A percentile compares a stretch with the other conserved stretches of the same genome.
phyloP scores from a whole-genome alignment of 202 grass and related monocot species.

The Saccharum hybrid region DNA sequence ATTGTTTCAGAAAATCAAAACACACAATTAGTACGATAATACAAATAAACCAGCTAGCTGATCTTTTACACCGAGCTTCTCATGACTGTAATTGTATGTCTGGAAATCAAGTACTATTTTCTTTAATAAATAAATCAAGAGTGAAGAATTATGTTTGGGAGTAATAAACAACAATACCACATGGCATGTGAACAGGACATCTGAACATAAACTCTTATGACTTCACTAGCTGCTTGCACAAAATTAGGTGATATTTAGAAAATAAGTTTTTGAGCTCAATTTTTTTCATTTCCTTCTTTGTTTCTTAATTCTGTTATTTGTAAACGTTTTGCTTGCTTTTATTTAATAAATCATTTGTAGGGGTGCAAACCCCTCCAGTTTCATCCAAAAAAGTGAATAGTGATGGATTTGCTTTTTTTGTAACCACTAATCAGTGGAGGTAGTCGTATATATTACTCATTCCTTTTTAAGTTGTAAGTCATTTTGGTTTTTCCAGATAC shows the following conservation, averaged over 20 bases:
- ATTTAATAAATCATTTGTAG: too few species aligned
- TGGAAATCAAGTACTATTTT: neutral
- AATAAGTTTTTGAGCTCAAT: neutral
- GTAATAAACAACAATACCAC: neutral
- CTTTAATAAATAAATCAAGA: neutral
- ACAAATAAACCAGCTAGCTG: neutral
- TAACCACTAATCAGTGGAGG: neutral
- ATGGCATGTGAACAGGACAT: neutral
- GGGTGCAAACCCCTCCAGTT: too few species aligned
- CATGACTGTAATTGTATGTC: slow-evolving; percentile 21
- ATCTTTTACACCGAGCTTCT: neutral
- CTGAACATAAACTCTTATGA: neutral
- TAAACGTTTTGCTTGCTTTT: too few species aligned
- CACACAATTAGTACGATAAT: neutral
- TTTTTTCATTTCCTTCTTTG: too few species aligned
- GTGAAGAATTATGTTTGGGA: neutral
- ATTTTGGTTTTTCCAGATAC: too few species aligned
- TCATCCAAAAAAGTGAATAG: neutral
- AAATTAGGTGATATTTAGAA: neutral
- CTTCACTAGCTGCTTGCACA: neutral
- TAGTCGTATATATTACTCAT: neutral
- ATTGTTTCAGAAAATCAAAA: neutral
- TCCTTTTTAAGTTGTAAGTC: too few species aligned
- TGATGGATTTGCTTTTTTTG: neutral
- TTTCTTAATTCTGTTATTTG: too few species aligned